phyloP scores from a whole-genome alignment of 495 filamentous ascomycete genomes.

The Hyaloscypha hepaticicola region DNA sequence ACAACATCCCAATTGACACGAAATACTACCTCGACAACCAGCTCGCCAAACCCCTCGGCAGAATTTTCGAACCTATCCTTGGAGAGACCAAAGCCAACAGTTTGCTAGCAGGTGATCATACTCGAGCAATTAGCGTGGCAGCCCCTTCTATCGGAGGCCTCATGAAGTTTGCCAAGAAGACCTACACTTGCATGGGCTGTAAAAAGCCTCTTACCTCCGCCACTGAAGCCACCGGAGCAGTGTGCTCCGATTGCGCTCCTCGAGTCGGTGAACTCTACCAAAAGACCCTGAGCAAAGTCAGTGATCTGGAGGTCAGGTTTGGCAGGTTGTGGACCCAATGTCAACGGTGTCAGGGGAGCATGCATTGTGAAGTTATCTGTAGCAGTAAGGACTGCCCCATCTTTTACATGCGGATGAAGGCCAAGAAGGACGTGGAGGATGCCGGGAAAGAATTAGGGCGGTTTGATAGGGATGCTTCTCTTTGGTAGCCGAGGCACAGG shows the following conservation, averaged over 20 bases:
- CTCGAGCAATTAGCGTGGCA: slow-evolving; percentile 84
- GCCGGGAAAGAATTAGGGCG: slow-evolving; percentile 83
- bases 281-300: slow-evolving; percentile 81
- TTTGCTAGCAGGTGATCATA: slow-evolving; percentile 86
- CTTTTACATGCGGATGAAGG: slow-evolving; percentile 99
- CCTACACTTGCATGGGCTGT: slow-evolving; percentile 97
- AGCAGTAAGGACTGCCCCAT: slow-evolving; percentile 95
- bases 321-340: slow-evolving; percentile 97
- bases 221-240: slow-evolving; percentile 78
- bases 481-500: slow-evolving; percentile 27
- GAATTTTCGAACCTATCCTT: slow-evolving; percentile 97
- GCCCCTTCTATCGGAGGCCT: slow-evolving; percentile 87
- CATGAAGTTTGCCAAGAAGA: slow-evolving; percentile 98
- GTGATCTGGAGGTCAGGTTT: slow-evolving; percentile 90
- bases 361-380: slow-evolving; percentile 98
- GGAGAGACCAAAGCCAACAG: slow-evolving; percentile 86
- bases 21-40: slow-evolving; percentile 99
- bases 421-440: slow-evolving; percentile 98
- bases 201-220: slow-evolving; percentile 87
- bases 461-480: slow-evolving; percentile 78
- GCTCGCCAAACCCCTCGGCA: slow-evolving; percentile 85
- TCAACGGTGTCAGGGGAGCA: slow-evolving; percentile 93
- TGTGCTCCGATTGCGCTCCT: slow-evolving; percentile 80
- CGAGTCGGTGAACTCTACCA: slow-evolving; percentile 92
- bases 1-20: slow-evolving; percentile 97